These are phyloP conservation scores for Saccharomyces hybrid DNA, from an alignment of 1,139 yeast species.

Conservation along the genomic window DNA sequence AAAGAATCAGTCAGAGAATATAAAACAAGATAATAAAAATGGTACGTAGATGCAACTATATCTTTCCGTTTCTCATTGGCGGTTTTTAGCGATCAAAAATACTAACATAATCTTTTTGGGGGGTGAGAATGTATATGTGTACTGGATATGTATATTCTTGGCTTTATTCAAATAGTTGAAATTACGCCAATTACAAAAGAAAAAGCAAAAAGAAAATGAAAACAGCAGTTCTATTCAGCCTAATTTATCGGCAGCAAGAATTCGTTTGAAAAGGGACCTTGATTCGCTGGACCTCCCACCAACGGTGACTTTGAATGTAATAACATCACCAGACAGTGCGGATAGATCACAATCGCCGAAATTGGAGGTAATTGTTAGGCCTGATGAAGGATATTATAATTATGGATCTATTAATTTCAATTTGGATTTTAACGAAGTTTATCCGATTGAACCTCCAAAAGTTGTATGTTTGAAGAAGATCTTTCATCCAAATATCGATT, in stretches of 20 bases:
- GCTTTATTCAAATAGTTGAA: conserved; percentile 35
- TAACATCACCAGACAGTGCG: conserved; percentile 52
- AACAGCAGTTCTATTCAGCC: conserved; percentile 3
- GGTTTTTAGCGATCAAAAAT: background rate
- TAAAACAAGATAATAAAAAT: background rate
- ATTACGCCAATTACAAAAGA: conserved; percentile 53
- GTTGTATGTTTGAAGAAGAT: conserved; percentile 64
- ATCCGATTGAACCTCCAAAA: conserved; percentile 92
- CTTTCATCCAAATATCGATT: conserved; percentile 90
- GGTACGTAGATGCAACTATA: background rate
- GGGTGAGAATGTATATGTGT: background rate
- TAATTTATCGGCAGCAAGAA: conserved; percentile 42
- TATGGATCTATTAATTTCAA: conserved; percentile 64
- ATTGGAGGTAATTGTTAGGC: conserved; percentile 53
- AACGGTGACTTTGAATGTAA: conserved; percentile 50
- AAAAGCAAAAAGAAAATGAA: conserved; percentile 40
- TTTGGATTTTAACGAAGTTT: conserved; percentile 58
- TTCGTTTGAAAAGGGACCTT: conserved; percentile 47
- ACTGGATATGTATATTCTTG: background rate
- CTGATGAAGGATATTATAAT: conserved; percentile 74
- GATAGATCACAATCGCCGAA: conserved; percentile 22
- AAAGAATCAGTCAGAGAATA: background rate
- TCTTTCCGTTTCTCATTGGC: background rate
- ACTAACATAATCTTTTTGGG: background rate
- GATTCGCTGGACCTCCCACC: conserved; percentile 63